Base-by-base conservation (phyloP, 169 alveolate species). In the Ichthyophthirius multifiliis region DNA sequence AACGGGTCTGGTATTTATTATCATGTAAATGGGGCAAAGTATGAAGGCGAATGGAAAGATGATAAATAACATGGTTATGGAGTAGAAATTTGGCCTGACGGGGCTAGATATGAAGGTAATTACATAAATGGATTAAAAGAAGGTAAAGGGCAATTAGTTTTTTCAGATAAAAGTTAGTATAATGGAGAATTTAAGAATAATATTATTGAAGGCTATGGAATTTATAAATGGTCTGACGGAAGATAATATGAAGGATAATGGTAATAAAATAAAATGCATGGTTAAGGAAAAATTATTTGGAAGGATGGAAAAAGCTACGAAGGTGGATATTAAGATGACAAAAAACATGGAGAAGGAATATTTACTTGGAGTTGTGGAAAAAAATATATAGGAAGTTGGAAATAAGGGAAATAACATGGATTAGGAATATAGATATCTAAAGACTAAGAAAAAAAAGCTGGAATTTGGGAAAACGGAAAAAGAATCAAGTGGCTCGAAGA, bases 61-160 rank as follows among this genome's bases (percentile, higher is more conserved):
- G 77, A 67, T 41, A 41, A 89, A 64, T 88, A 91, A 75, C 84
- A 86, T 86, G 96, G 96, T 0, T 62, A 44, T 65, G 92, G 92
- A 34, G 77, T 43, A n/a, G 92, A 86, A 82, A 83, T 75, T 23
- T 86, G 86, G 86, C 82, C 87, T 23, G 91, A 85, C 47, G 87
- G 87, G 1, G 91, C 91, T 13, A 73, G 76, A 55, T 89, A 83
- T 75, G 82, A 65, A 63, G 90, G 90, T 10, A 48, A 83, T 35
- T 90, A 73, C 71, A 63, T 75, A 39, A 80, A 91, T 18, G 94
- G 89, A 2, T 39, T 67, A 35, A 86, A 80, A 39, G 44, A 77
- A 43, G 95, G 95, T 1, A 43, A 47, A 15, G 95, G 94, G 18
- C 71, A 65, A 15, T 77, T 83, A 6, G 83, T 48, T 6, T 91